Percentiles rank a stretch among this genome's conserved stretches.
Conservation (phyloP, 495 filamentous ascomycete species). For the Hamigera avellanea region DNA sequence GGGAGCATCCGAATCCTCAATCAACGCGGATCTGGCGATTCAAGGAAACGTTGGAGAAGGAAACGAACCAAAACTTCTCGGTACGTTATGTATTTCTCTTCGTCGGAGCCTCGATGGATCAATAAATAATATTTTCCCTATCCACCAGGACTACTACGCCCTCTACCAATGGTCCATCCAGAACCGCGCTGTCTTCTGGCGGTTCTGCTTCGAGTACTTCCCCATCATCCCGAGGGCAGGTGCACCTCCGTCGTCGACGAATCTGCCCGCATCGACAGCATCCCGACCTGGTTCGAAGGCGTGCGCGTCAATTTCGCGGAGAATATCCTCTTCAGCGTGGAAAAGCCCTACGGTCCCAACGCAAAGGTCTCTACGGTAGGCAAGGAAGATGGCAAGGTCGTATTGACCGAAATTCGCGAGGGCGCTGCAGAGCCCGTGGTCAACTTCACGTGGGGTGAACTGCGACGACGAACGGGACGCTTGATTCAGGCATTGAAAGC, state of each 20-base stretch:
- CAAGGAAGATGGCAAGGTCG: constrained; percentile 61
- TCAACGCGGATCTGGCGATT: constrained; percentile 55
- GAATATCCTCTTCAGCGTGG: constrained; percentile 47
- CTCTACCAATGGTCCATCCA: constrained; percentile 53
- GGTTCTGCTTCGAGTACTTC: constrained; percentile 44
- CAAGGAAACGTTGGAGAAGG: constrained; percentile 14
- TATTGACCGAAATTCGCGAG: constrained; percentile 62
- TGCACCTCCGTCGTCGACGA: constrained; percentile 56
- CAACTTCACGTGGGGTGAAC: constrained; percentile 50
- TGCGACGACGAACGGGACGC: constrained; percentile 42
- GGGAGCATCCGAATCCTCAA: constrained; percentile 51
- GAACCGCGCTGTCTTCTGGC: constrained; percentile 54
- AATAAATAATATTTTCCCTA: too few relatives aligned
- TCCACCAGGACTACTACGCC: constrained; percentile 38
- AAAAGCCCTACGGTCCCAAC: constrained; percentile 1
- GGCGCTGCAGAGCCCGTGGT: constrained; percentile 41
- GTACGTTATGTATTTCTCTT: constrained; percentile 14
- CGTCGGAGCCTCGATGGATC: not conserved
- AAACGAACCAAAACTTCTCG: constrained; percentile 6
- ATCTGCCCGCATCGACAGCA: constrained; percentile 49
- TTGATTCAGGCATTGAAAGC: constrained; percentile 52
- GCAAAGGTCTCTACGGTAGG: constrained; percentile 18
- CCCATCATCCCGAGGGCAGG: constrained; percentile 46
- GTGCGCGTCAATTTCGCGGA: constrained; percentile 70
- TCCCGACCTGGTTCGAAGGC: constrained; percentile 51